These are phyloP conservation scores for Penstemon newberryi DNA, from an alignment of 257 asterid genomes.

Conservation along the genomic window DNA sequence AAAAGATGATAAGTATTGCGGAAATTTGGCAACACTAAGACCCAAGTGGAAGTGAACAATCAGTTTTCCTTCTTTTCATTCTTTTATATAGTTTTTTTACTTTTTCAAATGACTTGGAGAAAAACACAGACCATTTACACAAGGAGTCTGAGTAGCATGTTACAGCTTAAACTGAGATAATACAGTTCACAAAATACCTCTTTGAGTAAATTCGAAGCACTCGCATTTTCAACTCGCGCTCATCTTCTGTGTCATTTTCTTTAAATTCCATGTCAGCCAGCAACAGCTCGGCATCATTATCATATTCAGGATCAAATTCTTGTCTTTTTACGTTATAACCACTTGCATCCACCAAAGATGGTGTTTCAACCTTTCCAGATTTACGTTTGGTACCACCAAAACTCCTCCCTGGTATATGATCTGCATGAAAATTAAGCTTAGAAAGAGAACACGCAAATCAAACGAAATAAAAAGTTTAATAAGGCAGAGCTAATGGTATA, in stretches of 20 bases:
- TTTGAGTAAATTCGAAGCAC: conserved; percentile 72
- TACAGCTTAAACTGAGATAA: conserved; percentile 4
- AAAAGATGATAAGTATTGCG: neutral
- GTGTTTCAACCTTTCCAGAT: conserved; percentile 51
- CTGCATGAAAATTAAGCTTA: conserved; percentile 29
- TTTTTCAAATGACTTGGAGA: conserved; percentile 7
- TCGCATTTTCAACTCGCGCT: conserved; percentile 67
- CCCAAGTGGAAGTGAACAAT: conserved; percentile 10
- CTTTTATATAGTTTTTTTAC: neutral
- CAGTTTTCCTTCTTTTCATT: no score
- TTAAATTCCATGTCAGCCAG: conserved; percentile 95
- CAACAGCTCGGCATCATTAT: conserved; percentile 83
- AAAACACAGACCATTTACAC: neutral
- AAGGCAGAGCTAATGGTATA: conserved; percentile 11
- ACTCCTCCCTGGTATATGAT: conserved; percentile 56
- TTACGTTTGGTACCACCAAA: conserved; percentile 60
- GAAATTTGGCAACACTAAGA: conserved; percentile 3
- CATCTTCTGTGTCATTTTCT: conserved; percentile 75
- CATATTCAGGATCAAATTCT: conserved; percentile 86
- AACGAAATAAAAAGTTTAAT: neutral
- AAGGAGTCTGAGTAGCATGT: neutral
- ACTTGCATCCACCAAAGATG: conserved; percentile 63
- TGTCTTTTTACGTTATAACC: conserved; percentile 76
- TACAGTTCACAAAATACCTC: conserved; percentile 44
- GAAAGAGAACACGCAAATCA: conserved; percentile 1